A percentile compares a stretch with the other conserved stretches of the same genome.
These are phyloP conservation scores for Hippophae tibetana DNA, from an alignment of 306 rosid genomes.

Conservation along the genomic window DNA sequence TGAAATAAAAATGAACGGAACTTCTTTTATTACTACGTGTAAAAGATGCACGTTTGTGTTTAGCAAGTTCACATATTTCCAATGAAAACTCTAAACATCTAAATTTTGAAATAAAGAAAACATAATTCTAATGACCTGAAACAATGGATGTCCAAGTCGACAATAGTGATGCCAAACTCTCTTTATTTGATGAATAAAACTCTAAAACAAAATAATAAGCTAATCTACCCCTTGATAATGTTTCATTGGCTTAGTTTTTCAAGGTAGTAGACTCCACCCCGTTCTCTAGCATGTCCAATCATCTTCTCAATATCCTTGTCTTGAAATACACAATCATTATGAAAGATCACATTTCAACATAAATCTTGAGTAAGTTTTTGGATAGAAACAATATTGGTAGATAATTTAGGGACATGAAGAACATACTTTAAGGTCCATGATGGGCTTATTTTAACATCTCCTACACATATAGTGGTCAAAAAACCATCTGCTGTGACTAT, in stretches of 20 bases:
- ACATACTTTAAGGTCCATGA: background rate
- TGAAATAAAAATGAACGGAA: background rate
- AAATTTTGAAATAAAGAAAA: background rate
- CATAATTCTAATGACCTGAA: too few species aligned
- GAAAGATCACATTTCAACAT: background rate
- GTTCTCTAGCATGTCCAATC: background rate
- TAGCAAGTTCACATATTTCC: background rate
- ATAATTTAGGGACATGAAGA: background rate
- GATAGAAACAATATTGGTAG: too few species aligned
- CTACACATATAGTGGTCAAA: background rate
- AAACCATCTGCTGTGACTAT: background rate
- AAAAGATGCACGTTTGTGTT: background rate
- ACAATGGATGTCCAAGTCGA: too few species aligned
- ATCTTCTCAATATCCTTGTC: background rate
- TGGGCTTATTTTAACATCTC: conserved; percentile 1
- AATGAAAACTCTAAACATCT: background rate
- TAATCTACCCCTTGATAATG: too few species aligned
- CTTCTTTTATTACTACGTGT: background rate
- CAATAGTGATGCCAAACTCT: too few species aligned
- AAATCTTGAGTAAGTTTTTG: conserved; percentile 1
- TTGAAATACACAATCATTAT: background rate
- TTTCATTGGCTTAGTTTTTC: background rate
- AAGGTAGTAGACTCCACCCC: too few species aligned
- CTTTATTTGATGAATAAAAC: too few species aligned
- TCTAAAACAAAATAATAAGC: too few species aligned